Base-by-base conservation (phyloP, 208 protist genomes). In the Blastocrithidia nonstop region DNA sequence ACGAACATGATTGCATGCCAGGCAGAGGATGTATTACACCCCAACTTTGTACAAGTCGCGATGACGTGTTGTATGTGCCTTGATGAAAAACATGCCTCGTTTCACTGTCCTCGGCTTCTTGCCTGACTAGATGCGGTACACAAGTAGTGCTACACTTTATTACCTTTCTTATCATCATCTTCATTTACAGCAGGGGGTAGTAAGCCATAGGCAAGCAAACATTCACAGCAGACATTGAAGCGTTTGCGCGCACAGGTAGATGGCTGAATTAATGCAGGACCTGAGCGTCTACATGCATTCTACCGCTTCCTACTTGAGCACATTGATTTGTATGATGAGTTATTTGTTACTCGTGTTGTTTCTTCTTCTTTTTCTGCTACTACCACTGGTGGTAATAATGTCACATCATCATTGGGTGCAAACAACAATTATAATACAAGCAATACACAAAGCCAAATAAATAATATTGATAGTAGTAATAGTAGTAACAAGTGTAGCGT, bases 61-160 rank as follows among this genome's bases (percentile, higher is more conserved):
- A 50, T 56, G 23, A 88, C 82, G 28, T 92, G 82, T 50, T 92
- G 82, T 55, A 88, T 92, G 66, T 92, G 82, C 52, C 62, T 92
- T n/a, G 82, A 92, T 37, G 63, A 70, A 22, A 64, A 54, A 5
- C 82, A 92, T 57, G 71, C 82, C 6, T 83, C 74, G 2, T 70
- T 76, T 55, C 46, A 56, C 20, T 92, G 82, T 39, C 82, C 82
- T 16, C 60, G 70, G 0, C 50, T 92, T 15, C 32, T 23, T 3
- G 46, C 60, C 35, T 92, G 82, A 78, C 46, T 88, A 38, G 32
- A 20, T 25, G 65, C 72, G 24, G 69, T 80, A 9, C 50, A 74
- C 35, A 22, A 11, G 40, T 32, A 7, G 31, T 8, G 42, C 49
- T 0, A 31, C 22, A 2, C 8, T 6, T 15, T 8, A 16, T 4